Percentiles rank a stretch among this genome's conserved stretches.
Conservation (phyloP, 2,329 filamentous ascomycete species). For the Arthroderma sp. region DNA sequence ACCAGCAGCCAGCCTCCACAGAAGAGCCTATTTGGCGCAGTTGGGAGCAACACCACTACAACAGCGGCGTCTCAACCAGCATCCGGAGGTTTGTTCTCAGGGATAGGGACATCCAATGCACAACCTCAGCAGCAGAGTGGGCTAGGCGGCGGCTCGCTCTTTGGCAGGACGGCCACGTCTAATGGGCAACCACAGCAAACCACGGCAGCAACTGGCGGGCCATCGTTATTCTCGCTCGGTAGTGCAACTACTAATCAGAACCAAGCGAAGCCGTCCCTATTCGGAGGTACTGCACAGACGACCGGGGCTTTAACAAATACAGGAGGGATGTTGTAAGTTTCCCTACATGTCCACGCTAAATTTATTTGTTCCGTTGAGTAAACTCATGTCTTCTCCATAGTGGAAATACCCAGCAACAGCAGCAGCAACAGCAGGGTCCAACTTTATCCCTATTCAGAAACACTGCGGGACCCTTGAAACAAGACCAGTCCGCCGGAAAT, state of each 20-base stretch:
- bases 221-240: background rate
- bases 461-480: slow-evolving; percentile 20
- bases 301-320: slow-evolving; percentile 18
- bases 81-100: background rate
- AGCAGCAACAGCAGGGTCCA: slow-evolving; percentile 39
- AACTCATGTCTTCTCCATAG: background rate
- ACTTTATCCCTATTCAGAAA: slow-evolving; percentile 31
- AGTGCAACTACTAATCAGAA: background rate
- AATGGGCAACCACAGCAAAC: slow-evolving; percentile 11
- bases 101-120: slow-evolving; percentile 18
- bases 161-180: slow-evolving; percentile 15
- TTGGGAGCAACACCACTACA: slow-evolving; percentile 12
- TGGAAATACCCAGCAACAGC: slow-evolving; percentile 20
- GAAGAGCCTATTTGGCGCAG: slow-evolving; percentile 15
- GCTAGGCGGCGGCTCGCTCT: slow-evolving; percentile 16
- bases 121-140: slow-evolving; percentile 14
- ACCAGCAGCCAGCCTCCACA: slow-evolving; percentile 21
- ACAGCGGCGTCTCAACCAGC: slow-evolving; percentile 7
- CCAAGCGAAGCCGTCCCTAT: slow-evolving; percentile 16
- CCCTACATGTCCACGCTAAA: background rate
- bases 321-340: slow-evolving; percentile 27
- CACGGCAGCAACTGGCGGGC: background rate
- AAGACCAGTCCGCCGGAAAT: slow-evolving; percentile 24
- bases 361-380: background rate
- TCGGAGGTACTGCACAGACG: slow-evolving; percentile 22